These are phyloP conservation scores for Dothistroma septosporum DNA, from an alignment of 2,329 filamentous ascomycete species.

Conservation along the genomic window DNA sequence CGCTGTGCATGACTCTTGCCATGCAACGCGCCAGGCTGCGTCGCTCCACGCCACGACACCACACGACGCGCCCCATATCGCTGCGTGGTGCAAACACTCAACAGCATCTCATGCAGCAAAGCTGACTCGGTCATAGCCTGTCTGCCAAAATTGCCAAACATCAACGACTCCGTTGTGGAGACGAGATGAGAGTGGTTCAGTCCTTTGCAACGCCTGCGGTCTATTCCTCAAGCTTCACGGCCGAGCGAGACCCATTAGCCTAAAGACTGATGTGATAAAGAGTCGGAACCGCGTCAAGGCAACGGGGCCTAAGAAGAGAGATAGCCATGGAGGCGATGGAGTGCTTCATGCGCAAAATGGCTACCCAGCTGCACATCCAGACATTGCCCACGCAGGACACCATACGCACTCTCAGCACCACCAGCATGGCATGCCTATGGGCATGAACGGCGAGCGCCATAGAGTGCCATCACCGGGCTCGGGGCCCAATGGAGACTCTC, in stretches of 20 bases:
- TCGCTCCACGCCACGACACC: too few relatives aligned
- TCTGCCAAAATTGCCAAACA: constrained; percentile 93
- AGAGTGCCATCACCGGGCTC: constrained; percentile 41
- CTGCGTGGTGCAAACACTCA: too few relatives aligned
- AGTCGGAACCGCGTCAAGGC: constrained; percentile 98
- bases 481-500: constrained; percentile 71
- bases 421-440: constrained; percentile 18
- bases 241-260: constrained; percentile 83
- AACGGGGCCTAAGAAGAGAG: constrained; percentile 64
- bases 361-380: constrained; percentile 19
- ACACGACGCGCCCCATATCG: too few relatives aligned
- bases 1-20: too few relatives aligned
- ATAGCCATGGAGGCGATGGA: constrained; percentile 22
- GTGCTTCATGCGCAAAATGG: constrained; percentile 18
- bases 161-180: constrained; percentile 96
- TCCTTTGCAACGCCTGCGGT: constrained; percentile 97
- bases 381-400: constrained; percentile 12
- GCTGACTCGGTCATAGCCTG: constrained; percentile 59
- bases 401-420: constrained; percentile 30
- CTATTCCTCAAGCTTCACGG: constrained; percentile 96
- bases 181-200: constrained; percentile 89
- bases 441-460: constrained; percentile 12
- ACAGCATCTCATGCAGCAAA: background rate
- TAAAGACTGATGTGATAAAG: constrained; percentile 99
- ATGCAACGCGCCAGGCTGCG: too few relatives aligned